Evolutionary conservation across 345 rosid genomes (phyloP).

Genomic region (Rhodomyrtus tomentosa): DNA sequence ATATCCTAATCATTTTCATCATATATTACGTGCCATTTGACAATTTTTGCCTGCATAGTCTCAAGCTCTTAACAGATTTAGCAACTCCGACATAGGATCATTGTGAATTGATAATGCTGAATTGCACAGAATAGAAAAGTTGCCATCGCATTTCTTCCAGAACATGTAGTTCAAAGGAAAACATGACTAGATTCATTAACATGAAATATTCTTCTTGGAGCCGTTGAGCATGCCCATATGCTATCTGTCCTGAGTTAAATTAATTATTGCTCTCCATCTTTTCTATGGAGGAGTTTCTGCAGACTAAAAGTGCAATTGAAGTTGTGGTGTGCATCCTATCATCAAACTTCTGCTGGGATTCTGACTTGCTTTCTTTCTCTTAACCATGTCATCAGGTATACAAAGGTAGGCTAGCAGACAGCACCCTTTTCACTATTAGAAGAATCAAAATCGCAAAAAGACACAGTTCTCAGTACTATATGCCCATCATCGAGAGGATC

Average conservation of each 20-base stretch:
- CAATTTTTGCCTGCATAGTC: not conserved
- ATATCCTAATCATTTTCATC: not conserved
- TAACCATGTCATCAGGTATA: constrained; percentile 19
- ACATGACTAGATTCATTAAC: not conserved
- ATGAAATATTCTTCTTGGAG: not conserved
- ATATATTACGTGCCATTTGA: not conserved
- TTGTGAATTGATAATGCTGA: not conserved
- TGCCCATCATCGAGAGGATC: constrained; percentile 32
- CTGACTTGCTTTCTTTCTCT: not conserved
- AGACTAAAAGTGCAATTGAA: not conserved
- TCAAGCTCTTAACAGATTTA: not conserved
- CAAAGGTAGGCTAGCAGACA: constrained; percentile 31
- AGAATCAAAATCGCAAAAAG: constrained; percentile 28
- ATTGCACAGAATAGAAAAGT: not conserved
- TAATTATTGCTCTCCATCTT: not conserved
- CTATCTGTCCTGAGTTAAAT: not conserved
- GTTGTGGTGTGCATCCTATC: not conserved
- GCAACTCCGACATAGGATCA: not conserved
- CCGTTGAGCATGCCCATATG: not conserved
- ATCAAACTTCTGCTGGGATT: not conserved
- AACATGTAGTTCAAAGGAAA: not conserved
- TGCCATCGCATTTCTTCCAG: not conserved
- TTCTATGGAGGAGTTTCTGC: not conserved
- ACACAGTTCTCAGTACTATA: constrained; percentile 17
- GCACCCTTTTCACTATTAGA: constrained; percentile 24